Evolutionary conservation across 1,284 basidiomycete genomes (phyloP), one percentile per base, ranked within the genome.

Genomic region (Irpex lacteus): DNA sequence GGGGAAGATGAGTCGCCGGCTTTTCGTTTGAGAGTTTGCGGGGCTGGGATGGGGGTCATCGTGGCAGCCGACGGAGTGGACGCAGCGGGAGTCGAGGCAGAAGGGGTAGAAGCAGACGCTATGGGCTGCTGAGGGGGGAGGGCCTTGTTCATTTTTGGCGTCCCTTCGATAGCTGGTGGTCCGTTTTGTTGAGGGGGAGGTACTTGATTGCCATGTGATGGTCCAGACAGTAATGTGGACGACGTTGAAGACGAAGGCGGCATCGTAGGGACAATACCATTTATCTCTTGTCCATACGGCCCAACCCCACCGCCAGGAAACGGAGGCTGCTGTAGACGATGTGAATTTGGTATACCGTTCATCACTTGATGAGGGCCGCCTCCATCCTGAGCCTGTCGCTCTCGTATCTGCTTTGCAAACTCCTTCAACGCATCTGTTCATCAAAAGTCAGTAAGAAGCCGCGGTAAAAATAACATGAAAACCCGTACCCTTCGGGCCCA

Each of bases 401-500:
- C 80, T 26, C 83, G 80, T 19, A 87, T 70, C 65, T 75, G 77
- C 44, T 73, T 60, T 5, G 85, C 83, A 71, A 81, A 84, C 50
- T 75, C 70, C 44, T 73, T 70, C 37, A 84, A 69, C 1, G 82
- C 81, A 21, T 80, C 82, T 84, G 62, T 56, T 52, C 50, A 19
- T 21, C 18, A 63, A 56, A 53, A 59, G 54, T 64, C n/a, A 56
- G 34, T n/a, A 47, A 50, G 19, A 18, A 40, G 9, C 36, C 4
- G 26, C 18, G 13, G 19, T 26, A 11, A 37, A 36, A 40, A 5
- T 40, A 19, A 15, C 15, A 44, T 18, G 5, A 34, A 47, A 18
- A 13, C 38, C 79, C 83, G 70, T 74, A 92, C 90, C 87, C 69
- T 84, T 73, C 37, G 90, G 89, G 37, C 91, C 90, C 9, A 88